Percentiles rank a stretch among this genome's conserved stretches.
These are phyloP conservation scores for Cytospora piceicola DNA, from an alignment of 2,329 filamentous ascomycete species.

Conservation along the genomic window DNA sequence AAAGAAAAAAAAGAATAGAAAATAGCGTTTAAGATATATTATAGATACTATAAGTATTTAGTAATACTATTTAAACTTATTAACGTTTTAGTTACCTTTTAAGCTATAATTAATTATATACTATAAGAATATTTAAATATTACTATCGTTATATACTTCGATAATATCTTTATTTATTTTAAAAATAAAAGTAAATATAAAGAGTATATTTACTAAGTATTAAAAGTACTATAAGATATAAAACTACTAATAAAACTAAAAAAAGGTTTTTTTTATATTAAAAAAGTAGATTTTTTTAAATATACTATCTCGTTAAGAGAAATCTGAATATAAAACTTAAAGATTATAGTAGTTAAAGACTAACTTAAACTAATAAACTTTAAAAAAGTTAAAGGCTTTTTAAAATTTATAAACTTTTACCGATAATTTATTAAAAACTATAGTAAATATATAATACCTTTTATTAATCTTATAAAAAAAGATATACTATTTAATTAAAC, in stretches of 20 bases:
- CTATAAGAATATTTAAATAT: constrained; percentile 10
- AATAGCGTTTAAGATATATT: constrained; percentile 13
- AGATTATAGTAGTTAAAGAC: constrained; percentile 1
- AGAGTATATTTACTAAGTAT: constrained; percentile 10
- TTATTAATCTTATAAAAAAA: constrained; percentile 3
- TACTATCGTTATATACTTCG: too few species aligned
- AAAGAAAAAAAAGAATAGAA: constrained; percentile 12
- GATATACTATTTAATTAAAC: not conserved
- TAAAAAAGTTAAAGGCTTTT: not conserved
- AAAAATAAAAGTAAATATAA: too few species aligned
- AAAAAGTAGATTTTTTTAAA: constrained; percentile 6
- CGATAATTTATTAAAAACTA: constrained; percentile 12
- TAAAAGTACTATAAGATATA: not conserved
- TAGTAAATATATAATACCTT: not conserved
- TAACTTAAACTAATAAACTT: constrained; percentile 5
- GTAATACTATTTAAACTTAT: constrained; percentile 8
- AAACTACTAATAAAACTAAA: constrained; percentile 9
- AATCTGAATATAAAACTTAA: not conserved
- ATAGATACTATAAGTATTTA: not conserved
- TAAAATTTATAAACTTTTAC: constrained; percentile 18
- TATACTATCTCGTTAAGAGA: not conserved
- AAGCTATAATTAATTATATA: constrained; percentile 14
- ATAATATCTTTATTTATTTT: too few species aligned
- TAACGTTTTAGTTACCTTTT: constrained; percentile 8
- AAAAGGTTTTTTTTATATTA: constrained; percentile 2